phyloP scores from a whole-genome alignment of 2,329 filamentous ascomycete species.

The Aspergillus bombycis region DNA sequence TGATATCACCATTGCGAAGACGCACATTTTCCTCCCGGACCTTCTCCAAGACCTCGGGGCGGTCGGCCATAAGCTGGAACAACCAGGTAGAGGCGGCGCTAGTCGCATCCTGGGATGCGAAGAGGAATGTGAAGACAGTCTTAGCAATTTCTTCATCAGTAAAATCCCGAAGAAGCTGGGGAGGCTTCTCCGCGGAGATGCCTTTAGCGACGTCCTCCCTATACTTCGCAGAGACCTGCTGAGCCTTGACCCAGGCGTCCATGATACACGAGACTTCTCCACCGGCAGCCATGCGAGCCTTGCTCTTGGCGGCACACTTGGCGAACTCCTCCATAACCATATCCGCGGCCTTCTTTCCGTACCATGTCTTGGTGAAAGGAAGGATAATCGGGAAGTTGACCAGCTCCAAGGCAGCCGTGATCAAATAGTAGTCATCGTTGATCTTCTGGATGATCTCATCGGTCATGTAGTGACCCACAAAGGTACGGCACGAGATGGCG shows the following conservation, averaged over 20 bases:
- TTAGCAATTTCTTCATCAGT: conserved; percentile 88
- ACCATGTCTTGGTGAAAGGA: conserved; percentile 94
- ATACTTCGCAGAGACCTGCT: conserved; percentile 83
- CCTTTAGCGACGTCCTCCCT: conserved; percentile 76
- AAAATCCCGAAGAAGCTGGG: conserved; percentile 81
- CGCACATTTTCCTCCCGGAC: conserved; percentile 88
- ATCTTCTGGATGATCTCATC: conserved; percentile 91
- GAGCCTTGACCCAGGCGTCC: conserved; percentile 89
- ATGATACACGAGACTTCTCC: conserved; percentile 89
- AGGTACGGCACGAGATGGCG: conserved; percentile 93
- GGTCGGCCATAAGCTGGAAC: conserved; percentile 91
- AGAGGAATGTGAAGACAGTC: conserved; percentile 94
- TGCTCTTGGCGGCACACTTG: conserved; percentile 91
- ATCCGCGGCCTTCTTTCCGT: conserved; percentile 92
- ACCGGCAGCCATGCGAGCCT: conserved; percentile 86
- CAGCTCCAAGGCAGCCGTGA: conserved; percentile 91
- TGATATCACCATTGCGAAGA: conserved; percentile 72
- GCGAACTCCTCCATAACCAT: conserved; percentile 88
- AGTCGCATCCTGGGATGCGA: conserved; percentile 96
- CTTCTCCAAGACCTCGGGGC: conserved; percentile 87
- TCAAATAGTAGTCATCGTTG: conserved; percentile 93
- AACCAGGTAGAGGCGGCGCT: conserved; percentile 92
- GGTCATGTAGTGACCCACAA: conserved; percentile 92
- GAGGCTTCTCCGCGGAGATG: conserved; percentile 74
- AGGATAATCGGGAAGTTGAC: conserved; percentile 98